These are phyloP conservation scores for Crithidia bombi DNA, from an alignment of 208 protist species.

Conservation along the genomic window DNA sequence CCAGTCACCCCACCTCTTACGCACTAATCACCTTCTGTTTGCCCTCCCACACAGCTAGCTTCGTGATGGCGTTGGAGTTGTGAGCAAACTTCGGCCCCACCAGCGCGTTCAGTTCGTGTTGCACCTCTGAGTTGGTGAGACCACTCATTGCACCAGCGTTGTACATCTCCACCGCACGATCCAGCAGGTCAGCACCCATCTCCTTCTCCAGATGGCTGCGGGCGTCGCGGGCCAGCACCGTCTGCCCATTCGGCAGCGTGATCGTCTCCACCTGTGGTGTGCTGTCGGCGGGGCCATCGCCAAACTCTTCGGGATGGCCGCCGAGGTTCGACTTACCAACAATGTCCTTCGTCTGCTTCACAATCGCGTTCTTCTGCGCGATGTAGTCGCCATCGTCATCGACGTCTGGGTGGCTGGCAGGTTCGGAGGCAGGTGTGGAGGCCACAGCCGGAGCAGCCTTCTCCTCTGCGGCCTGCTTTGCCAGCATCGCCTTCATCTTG, in stretches of 20 bases:
- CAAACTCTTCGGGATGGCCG: slow-evolving; percentile 88
- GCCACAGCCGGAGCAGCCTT: slow-evolving; percentile 16
- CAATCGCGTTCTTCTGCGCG: slow-evolving; percentile 84
- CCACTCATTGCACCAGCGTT: slow-evolving; percentile 67
- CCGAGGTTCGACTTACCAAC: slow-evolving; percentile 77
- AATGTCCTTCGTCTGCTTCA: slow-evolving; percentile 74
- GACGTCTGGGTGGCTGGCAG: slow-evolving; percentile 57
- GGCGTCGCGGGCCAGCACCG: slow-evolving; percentile 59
- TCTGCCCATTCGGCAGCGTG: slow-evolving; percentile 59
- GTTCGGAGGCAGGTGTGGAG: slow-evolving; percentile 18
- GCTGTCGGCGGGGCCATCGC: slow-evolving; percentile 63
- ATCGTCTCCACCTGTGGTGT: slow-evolving; percentile 73
- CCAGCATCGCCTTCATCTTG: slow-evolving; percentile 84
- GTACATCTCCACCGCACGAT: slow-evolving; percentile 77
- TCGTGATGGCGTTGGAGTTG: slow-evolving; percentile 85
- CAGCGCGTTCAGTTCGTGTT: slow-evolving; percentile 70
- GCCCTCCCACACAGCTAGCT: slow-evolving; percentile 81
- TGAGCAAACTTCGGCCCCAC: slow-evolving; percentile 67
- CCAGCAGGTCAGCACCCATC: slow-evolving; percentile 67
- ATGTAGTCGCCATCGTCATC: slow-evolving; percentile 90
- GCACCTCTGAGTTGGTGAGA: slow-evolving; percentile 69
- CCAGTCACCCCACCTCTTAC: background rate
- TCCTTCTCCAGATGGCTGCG: slow-evolving; percentile 67
- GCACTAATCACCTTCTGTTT: slow-evolving; percentile 60
- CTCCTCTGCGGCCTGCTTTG: slow-evolving; percentile 60